These are phyloP conservation scores for Lipomyces chichibuensis DNA, from an alignment of 805 yeast species.

Conservation along the genomic window DNA sequence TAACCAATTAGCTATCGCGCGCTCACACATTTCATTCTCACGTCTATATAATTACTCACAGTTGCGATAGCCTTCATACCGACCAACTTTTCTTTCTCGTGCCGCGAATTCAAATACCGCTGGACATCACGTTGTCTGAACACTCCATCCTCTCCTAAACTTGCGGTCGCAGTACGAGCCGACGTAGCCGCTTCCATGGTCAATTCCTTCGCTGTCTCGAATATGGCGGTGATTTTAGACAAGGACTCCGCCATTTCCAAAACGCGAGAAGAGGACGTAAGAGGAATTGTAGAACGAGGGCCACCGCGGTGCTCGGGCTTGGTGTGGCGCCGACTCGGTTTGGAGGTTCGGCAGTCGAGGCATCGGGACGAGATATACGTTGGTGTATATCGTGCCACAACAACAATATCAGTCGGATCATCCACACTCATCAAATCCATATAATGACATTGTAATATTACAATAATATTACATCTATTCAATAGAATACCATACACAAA, in stretches of 20 bases:
- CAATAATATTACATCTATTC: neutral
- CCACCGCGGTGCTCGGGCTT: neutral
- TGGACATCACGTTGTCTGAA: conserved; percentile 66
- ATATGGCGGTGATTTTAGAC: conserved; percentile 64
- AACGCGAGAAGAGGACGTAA: neutral
- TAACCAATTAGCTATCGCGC: conserved; percentile 4
- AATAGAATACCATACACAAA: neutral
- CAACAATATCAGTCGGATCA: too few species aligned
- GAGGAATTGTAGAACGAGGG: neutral
- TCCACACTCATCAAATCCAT: too few species aligned
- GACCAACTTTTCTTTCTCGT: conserved; percentile 62
- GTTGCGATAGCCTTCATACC: conserved; percentile 63
- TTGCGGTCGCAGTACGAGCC: conserved; percentile 61
- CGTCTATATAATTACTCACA: conserved; percentile 36
- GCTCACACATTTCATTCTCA: neutral
- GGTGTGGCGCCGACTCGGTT: neutral
- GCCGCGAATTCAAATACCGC: conserved; percentile 65
- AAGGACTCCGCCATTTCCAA: conserved; percentile 58
- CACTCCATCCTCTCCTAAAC: conserved; percentile 59
- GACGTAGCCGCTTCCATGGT: conserved; percentile 83
- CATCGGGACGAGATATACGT: neutral
- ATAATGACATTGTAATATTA: too few species aligned
- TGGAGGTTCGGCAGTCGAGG: neutral
- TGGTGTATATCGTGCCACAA: conserved; percentile 1
- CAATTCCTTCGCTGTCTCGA: conserved; percentile 77